A percentile compares a stretch with the other conserved stretches of the same genome.
These are phyloP conservation scores for Trichoderma asperelloides DNA, from an alignment of 495 filamentous ascomycete genomes.

Conservation along the genomic window DNA sequence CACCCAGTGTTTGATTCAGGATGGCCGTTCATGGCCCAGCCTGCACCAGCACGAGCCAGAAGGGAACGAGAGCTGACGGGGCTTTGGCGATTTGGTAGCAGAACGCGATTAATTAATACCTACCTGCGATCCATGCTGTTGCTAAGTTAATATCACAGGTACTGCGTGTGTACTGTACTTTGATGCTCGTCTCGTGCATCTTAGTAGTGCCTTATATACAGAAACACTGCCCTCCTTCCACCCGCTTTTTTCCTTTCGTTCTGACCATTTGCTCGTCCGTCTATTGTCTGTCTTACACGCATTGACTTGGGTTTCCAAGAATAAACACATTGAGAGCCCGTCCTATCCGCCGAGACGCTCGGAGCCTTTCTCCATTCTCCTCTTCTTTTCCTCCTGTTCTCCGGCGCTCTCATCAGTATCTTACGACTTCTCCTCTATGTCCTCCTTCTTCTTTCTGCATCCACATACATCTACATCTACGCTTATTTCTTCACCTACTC, in stretches of 20 bases:
- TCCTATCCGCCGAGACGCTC: background rate
- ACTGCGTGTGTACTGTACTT: too few relatives aligned
- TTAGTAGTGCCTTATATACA: too few relatives aligned
- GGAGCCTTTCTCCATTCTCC: background rate
- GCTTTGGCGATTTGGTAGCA: background rate
- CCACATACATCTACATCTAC: background rate
- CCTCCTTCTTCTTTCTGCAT: background rate
- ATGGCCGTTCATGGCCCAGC: background rate
- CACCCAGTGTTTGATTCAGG: slow-evolving; percentile 2
- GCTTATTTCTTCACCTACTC: too few relatives aligned
- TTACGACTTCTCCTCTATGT: background rate
- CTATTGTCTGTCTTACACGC: slow-evolving; percentile 1
- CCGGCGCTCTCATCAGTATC: background rate
- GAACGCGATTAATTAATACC: too few relatives aligned
- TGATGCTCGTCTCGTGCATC: background rate
- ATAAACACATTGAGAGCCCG: background rate
- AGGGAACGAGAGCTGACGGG: background rate
- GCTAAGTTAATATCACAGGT: too few relatives aligned
- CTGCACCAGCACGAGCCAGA: background rate
- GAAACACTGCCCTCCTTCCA: background rate
- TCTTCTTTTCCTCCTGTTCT: background rate
- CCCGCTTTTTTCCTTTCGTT: background rate
- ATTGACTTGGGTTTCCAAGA: background rate
- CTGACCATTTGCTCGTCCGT: background rate
- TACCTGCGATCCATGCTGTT: too few relatives aligned